These are phyloP conservation scores for Entrophospora sp. DNA, from an alignment of 192 early-diverging fungal genomes.

Conservation along the genomic window DNA sequence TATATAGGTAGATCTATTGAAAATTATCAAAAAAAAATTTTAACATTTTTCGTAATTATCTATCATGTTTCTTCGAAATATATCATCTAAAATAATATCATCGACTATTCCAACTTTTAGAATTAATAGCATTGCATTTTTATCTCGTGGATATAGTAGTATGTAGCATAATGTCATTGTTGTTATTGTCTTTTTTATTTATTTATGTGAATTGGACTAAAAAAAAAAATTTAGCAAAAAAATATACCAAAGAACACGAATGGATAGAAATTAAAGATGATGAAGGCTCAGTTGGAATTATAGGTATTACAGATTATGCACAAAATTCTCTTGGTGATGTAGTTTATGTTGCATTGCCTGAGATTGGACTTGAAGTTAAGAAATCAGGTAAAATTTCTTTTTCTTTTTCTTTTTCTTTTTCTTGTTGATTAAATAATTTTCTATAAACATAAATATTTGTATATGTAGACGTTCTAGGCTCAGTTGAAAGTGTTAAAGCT, in stretches of 20 bases:
- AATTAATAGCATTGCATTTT: too few relatives aligned
- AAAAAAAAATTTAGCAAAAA: too few relatives aligned
- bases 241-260: conserved; percentile 84
- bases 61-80: too few relatives aligned
- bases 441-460: neutral
- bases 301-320: conserved; percentile 87
- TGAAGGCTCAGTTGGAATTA: conserved; percentile 84
- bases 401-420: neutral
- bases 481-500: conserved; percentile 93
- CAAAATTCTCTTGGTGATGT: conserved; percentile 88
- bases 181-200: too few relatives aligned
- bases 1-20: too few relatives aligned
- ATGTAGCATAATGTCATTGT: too few relatives aligned
- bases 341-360: conserved; percentile 85
- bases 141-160: too few relatives aligned
- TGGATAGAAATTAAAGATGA: conserved; percentile 72
- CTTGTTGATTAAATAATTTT: neutral
- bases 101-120: too few relatives aligned
- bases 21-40: too few relatives aligned
- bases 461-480: conserved; percentile 54
- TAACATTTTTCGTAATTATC: too few relatives aligned
- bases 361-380: conserved; percentile 52
- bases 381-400: conserved; percentile 42
- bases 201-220: too few relatives aligned
- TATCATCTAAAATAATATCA: too few relatives aligned